Conservation (phyloP, 192 early-diverging fungal genomes). For the Coemansia sp. region DNA sequence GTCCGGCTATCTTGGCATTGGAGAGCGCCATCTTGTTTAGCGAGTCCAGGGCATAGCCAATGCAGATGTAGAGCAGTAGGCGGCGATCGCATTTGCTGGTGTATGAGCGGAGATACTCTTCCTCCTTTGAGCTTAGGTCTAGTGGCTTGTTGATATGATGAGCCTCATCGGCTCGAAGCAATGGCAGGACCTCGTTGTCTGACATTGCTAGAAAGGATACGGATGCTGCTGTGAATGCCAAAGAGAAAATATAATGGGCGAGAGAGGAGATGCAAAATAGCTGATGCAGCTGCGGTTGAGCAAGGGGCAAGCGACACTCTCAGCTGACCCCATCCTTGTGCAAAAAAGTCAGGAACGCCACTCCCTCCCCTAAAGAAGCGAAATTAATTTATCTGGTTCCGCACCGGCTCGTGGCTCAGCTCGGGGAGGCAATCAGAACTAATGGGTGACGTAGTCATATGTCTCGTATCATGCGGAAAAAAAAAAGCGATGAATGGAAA, state of each 20-base stretch:
- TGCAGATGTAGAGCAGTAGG: slow-evolving; percentile 35
- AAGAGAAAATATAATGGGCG: neutral
- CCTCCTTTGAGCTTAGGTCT: slow-evolving; percentile 21
- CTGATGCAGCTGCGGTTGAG: neutral
- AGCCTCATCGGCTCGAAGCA: neutral
- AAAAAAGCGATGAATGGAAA: too few relatives aligned
- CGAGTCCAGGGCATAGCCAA: slow-evolving; percentile 41
- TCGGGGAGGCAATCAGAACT: neutral
- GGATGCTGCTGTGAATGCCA: neutral
- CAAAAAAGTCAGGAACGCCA: neutral
- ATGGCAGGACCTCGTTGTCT: neutral
- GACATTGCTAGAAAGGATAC: neutral
- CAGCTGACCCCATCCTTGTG: neutral
- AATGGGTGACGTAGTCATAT: neutral
- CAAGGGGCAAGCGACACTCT: neutral
- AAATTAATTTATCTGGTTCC: neutral
- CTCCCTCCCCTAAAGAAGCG: neutral
- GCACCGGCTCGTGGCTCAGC: neutral
- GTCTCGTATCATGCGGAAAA: too few relatives aligned
- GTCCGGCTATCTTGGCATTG: slow-evolving; percentile 43
- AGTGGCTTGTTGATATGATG: slow-evolving; percentile 27
- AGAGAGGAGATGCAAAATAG: neutral
- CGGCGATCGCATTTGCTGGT: slow-evolving; percentile 47
- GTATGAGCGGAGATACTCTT: slow-evolving; percentile 19
- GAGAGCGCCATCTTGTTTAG: slow-evolving; percentile 50